Evolutionary conservation across 2,329 filamentous ascomycete genomes (phyloP), one percentile per base, ranked within the genome.

Genomic region (Neonectria punicea): DNA sequence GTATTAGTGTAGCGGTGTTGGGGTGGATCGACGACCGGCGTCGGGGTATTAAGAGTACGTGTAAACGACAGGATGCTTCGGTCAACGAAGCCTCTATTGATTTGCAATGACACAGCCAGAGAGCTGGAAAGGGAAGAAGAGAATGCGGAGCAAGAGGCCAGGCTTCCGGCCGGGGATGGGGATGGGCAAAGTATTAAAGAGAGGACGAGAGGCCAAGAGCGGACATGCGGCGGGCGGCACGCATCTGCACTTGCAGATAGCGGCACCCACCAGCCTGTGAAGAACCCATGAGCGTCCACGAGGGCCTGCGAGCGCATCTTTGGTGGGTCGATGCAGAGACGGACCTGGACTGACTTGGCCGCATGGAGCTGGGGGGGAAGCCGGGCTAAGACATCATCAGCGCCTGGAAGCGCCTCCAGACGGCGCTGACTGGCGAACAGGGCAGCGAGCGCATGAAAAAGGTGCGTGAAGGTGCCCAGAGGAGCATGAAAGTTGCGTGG

Each of bases 51-150:
- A 22, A 43, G 39, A 20, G 51, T 59, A 60, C 61, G 66, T 57
- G 54, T 67, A 71, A 81, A 81, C 71, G 80, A 81, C 75, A 79
- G 80, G 78, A 77, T 80, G 77, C 79, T 76, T 81, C 79, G 81
- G 66, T 82, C 81, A 82, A 83, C 80, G 79, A 82, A 80, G 76
- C 75, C 76, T 70, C 63, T 74, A 76, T 64, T 66, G 58, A 73
- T 74, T 63, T 72, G 73, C 63, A 74, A 73, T 73, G 68, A 70
- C 44, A 69, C 68, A 71, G 71, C 67, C 70, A 64, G 62, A 70
- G 70, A 73, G 71, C 73, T 69, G 71, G 66, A 75, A 73, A 74
- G 70, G 70, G 73, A 76, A 79, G 77, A 76, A 76, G 74, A 70
- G 74, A 79, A 75, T 75, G 73, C 68, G 73, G 71, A 78, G 70